A percentile compares a stretch with the other conserved stretches of the same genome.
These are phyloP conservation scores for Cucumis hystrix DNA, from an alignment of 306 rosid species.

Conservation along the genomic window DNA sequence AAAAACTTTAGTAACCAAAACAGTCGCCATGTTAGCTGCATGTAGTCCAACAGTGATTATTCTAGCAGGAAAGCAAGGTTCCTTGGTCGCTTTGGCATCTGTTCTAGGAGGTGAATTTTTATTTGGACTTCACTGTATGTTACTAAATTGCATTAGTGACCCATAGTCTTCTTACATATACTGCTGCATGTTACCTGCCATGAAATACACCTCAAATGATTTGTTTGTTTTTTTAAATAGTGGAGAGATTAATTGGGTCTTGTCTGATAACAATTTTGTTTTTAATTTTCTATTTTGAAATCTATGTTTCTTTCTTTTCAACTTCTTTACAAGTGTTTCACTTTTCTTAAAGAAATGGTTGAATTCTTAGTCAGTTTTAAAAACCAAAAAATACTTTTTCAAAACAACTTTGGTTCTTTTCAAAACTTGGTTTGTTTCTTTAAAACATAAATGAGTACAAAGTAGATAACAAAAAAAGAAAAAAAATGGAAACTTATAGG, in stretches of 20 bases:
- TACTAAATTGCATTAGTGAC: background rate
- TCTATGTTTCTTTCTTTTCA: too few species aligned
- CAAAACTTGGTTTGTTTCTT: too few species aligned
- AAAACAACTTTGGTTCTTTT: too few species aligned
- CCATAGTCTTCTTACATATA: background rate
- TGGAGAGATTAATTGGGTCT: background rate
- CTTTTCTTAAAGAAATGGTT: too few species aligned
- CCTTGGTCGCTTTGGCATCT: slow-evolving; percentile 59
- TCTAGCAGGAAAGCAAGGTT: slow-evolving; percentile 87
- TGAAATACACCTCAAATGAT: background rate
- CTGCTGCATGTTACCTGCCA: background rate
- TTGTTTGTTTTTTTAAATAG: background rate
- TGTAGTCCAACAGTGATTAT: slow-evolving; percentile 74
- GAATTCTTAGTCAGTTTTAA: too few species aligned
- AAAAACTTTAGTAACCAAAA: slow-evolving; percentile 30
- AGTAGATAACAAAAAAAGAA: too few species aligned
- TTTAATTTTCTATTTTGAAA: too few species aligned
- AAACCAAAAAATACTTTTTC: too few species aligned
- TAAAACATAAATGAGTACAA: too few species aligned
- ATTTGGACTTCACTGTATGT: background rate
- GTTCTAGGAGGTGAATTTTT: slow-evolving; percentile 53
- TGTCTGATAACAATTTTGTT: too few species aligned
- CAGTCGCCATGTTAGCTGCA: slow-evolving; percentile 50
- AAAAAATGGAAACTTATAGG: too few species aligned
- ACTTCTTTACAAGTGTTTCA: too few species aligned